These are phyloP conservation scores for Myriosclerotinia duriaeana DNA, from an alignment of 2,329 filamentous ascomycete species.

Conservation along the genomic window DNA sequence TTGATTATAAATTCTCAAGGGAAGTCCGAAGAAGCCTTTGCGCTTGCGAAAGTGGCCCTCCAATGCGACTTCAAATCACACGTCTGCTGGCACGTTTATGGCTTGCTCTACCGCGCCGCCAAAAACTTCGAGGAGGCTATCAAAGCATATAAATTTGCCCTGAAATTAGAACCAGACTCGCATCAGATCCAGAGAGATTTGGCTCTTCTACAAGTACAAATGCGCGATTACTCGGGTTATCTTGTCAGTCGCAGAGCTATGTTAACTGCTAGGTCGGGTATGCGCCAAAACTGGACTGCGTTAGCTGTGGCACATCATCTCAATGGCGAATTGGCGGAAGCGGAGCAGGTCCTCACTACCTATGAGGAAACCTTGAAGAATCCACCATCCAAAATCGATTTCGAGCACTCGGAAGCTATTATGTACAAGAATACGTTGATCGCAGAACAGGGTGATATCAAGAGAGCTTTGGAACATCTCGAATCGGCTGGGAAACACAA, in stretches of 20 bases:
- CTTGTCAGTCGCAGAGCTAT: constrained; percentile 85
- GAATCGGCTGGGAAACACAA: constrained; percentile 74
- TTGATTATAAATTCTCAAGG: constrained; percentile 91
- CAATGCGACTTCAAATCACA: constrained; percentile 98
- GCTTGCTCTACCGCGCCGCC: constrained; percentile 83
- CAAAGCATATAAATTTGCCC: constrained; percentile 96
- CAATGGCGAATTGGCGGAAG: constrained; percentile 78
- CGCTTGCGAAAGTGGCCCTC: constrained; percentile 85
- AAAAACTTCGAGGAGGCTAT: constrained; percentile 99
- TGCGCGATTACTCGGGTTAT: constrained; percentile 93
- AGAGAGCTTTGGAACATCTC: constrained; percentile 83
- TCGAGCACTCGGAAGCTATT: constrained; percentile 90
- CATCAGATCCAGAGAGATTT: constrained; percentile 91
- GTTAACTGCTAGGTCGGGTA: constrained; percentile 76
- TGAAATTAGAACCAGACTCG: constrained; percentile 91
- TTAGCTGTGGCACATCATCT: constrained; percentile 91
- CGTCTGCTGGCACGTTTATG: constrained; percentile 99
- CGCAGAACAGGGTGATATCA: constrained; percentile 79
- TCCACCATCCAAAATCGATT: constrained; percentile 71
- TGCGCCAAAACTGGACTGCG: constrained; percentile 97
- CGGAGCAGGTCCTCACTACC: constrained; percentile 85
- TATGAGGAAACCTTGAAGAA: constrained; percentile 92
- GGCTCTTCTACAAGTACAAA: constrained; percentile 90
- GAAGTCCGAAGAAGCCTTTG: constrained; percentile 91
- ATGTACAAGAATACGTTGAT: constrained; percentile 97